Evolutionary conservation across 2,329 filamentous ascomycete genomes (phyloP).

Genomic region (Penicillium occitanis): DNA sequence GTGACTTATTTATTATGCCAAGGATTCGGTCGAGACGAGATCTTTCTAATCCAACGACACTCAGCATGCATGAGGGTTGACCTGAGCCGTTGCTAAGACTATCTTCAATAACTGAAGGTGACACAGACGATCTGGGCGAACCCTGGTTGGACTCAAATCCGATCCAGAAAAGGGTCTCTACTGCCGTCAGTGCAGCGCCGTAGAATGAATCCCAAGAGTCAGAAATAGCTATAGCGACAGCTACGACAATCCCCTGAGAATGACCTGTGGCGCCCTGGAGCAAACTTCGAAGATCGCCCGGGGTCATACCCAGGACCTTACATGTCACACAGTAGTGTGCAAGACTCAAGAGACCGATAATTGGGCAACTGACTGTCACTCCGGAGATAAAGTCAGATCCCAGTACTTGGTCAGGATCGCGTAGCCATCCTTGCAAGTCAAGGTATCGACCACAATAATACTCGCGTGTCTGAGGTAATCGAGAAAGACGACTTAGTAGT

Average conservation of each 20-base stretch:
- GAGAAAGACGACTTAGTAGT: neutral
- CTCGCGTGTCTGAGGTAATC: conserved; percentile 1
- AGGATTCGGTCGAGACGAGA: neutral
- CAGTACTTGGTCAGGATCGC: conserved; percentile 83
- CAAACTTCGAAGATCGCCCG: conserved; percentile 68
- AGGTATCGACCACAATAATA: conserved; percentile 9
- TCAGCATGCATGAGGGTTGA: conserved; percentile 16
- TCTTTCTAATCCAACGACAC: conserved; percentile 7
- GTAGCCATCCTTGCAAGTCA: conserved; percentile 90
- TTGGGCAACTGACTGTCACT: conserved; percentile 87
- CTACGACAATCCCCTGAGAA: conserved; percentile 93
- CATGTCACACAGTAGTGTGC: conserved; percentile 94
- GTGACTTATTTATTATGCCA: neutral
- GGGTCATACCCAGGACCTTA: conserved; percentile 83
- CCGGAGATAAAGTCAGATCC: conserved; percentile 93
- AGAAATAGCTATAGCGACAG: conserved; percentile 83
- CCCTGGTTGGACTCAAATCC: conserved; percentile 55
- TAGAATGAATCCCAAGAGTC: conserved; percentile 91
- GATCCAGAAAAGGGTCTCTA: conserved; percentile 98
- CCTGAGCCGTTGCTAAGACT: neutral
- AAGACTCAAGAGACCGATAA: conserved; percentile 94
- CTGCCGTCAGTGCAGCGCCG: conserved; percentile 71
- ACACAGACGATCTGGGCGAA: neutral
- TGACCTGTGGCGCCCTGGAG: conserved; percentile 66
- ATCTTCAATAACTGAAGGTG: conserved; percentile 1